A percentile compares a stretch with the other conserved stretches of the same genome.
These are phyloP conservation scores for Trypethelium eluteriae DNA, from an alignment of 495 filamentous ascomycete species.

Conservation along the genomic window DNA sequence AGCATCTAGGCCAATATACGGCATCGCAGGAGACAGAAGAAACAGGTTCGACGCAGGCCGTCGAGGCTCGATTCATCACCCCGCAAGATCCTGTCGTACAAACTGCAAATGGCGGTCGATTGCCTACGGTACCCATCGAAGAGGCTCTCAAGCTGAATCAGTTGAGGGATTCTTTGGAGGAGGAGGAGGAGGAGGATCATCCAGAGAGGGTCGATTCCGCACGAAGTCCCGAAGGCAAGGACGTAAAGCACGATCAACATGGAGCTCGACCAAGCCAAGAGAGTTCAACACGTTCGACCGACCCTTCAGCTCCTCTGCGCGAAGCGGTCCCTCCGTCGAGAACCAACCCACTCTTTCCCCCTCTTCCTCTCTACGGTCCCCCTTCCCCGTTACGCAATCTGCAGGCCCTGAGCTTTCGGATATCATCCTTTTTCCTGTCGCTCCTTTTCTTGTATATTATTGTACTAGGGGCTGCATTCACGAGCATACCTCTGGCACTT, in stretches of 20 bases:
- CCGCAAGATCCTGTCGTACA: constrained; percentile 62
- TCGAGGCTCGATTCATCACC: constrained; percentile 61
- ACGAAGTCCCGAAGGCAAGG: not conserved
- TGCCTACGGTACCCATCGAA: constrained; percentile 56
- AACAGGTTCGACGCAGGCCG: constrained; percentile 43
- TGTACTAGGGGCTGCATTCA: constrained; percentile 62
- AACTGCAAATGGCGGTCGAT: constrained; percentile 54
- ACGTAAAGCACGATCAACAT: not conserved
- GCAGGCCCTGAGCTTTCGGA: constrained; percentile 55
- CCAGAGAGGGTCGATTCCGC: constrained; percentile 17
- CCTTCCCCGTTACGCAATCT: constrained; percentile 55
- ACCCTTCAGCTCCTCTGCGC: constrained; percentile 34
- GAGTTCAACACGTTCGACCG: constrained; percentile 2
- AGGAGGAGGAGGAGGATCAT: constrained; percentile 14
- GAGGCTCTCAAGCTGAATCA: constrained; percentile 62
- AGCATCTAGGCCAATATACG: constrained; percentile 42
- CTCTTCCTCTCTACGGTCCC: constrained; percentile 74
- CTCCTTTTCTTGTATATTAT: constrained; percentile 68
- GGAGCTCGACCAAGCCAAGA: constrained; percentile 19
- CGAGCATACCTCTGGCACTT: constrained; percentile 48
- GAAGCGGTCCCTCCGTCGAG: constrained; percentile 47
- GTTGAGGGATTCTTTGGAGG: constrained; percentile 47
- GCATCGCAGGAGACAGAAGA: constrained; percentile 29
- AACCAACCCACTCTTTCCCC: constrained; percentile 82
- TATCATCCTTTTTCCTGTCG: constrained; percentile 64